Evolutionary conservation across 2,329 filamentous ascomycete species (phyloP).

Genomic region (Capronia epimyces): DNA sequence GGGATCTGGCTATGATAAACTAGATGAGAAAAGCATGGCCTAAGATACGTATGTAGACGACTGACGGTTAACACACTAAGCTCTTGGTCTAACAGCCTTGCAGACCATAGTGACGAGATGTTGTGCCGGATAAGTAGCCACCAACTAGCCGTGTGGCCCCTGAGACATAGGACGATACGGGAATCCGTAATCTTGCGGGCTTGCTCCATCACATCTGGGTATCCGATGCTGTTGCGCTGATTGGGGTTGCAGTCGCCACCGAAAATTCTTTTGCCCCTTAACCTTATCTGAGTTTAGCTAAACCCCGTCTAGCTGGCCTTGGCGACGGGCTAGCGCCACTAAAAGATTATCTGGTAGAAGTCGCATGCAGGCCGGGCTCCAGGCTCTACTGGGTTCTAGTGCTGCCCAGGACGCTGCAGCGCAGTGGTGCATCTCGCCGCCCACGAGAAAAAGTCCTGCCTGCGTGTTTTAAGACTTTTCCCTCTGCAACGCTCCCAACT

Average conservation of each 20-base stretch:
- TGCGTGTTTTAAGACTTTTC: constrained; percentile 22
- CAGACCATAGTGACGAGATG: not conserved
- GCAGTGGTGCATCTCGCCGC: not conserved
- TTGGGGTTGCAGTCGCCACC: not conserved
- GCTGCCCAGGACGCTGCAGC: not conserved
- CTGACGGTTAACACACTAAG: not conserved
- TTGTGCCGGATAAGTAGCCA: no score
- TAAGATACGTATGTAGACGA: constrained; percentile 9
- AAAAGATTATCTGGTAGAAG: no score
- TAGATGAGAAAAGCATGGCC: constrained; percentile 25
- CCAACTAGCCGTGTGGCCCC: no score
- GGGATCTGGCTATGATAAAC: constrained; percentile 13
- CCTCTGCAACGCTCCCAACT: constrained; percentile 11
- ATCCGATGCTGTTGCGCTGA: no score
- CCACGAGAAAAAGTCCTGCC: constrained; percentile 20
- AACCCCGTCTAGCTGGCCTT: not conserved
- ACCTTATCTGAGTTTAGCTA: not conserved
- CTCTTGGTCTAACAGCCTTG: not conserved
- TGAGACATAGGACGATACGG: no score
- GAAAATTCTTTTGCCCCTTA: not conserved
- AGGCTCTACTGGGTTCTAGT: not conserved
- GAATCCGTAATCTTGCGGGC: no score
- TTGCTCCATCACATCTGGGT: no score
- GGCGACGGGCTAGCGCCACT: not conserved
- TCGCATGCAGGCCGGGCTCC: no score